Percentiles rank a stretch among this genome's conserved stretches.
These are phyloP conservation scores for Tetrapisispora nanseiensis DNA, from an alignment of 805 yeast species.

Conservation along the genomic window DNA sequence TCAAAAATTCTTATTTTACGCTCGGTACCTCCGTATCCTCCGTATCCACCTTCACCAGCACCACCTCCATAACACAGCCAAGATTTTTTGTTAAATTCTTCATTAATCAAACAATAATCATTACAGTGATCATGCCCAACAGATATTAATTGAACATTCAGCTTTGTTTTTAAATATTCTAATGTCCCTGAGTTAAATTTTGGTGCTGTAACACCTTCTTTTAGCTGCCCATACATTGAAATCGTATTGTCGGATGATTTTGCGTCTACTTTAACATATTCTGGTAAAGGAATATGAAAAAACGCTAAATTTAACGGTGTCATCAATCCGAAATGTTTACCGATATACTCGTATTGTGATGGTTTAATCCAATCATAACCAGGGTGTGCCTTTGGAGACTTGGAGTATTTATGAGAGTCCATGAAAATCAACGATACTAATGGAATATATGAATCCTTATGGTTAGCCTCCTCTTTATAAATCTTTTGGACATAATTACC, in stretches of 20 bases:
- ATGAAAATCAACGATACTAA: constrained; percentile 60
- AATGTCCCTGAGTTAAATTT: constrained; percentile 58
- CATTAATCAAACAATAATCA: constrained; percentile 70
- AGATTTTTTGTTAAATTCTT: constrained; percentile 30
- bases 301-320: constrained; percentile 52
- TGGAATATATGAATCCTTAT: constrained; percentile 20
- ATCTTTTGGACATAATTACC: constrained; percentile 69
- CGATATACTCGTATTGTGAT: constrained; percentile 52
- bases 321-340: constrained; percentile 28
- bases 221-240: constrained; percentile 47
- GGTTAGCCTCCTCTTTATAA: constrained; percentile 26
- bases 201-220: constrained; percentile 78
- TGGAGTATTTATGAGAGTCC: constrained; percentile 75
- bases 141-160: constrained; percentile 64
- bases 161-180: constrained; percentile 37
- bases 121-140: constrained; percentile 97
- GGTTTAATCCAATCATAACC: constrained; percentile 85
- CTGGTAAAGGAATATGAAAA: constrained; percentile 91
- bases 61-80: constrained; percentile 96
- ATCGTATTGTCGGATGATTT: constrained; percentile 18
- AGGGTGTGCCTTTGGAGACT: constrained; percentile 51
- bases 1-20: constrained; percentile 71
- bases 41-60: constrained; percentile 92
- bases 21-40: constrained; percentile 81
- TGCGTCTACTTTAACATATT: constrained; percentile 44